phyloP scores from a whole-genome alignment of 345 rosid genomes.

The Bruguiera sexangula region DNA sequence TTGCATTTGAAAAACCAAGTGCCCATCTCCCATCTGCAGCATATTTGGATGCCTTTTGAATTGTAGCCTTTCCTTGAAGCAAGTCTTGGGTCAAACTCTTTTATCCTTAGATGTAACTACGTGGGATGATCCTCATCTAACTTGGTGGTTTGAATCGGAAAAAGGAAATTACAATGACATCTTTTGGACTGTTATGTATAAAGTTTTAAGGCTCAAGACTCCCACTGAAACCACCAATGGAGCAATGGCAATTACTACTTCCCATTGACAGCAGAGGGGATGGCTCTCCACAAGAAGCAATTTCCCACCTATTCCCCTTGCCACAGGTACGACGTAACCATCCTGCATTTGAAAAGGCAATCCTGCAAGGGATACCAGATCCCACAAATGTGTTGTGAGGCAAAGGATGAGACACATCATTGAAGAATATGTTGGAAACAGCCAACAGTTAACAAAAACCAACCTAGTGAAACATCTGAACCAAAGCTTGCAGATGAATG shows the following conservation, averaged over 20 bases:
- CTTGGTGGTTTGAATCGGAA: constrained; percentile 39
- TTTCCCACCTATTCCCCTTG: constrained; percentile 49
- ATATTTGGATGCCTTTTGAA: constrained; percentile 25
- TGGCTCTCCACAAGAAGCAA: constrained; percentile 66
- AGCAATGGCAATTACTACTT: constrained; percentile 57
- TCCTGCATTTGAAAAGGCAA: constrained; percentile 60
- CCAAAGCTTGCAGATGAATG: constrained; percentile 58
- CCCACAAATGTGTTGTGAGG: constrained; percentile 32
- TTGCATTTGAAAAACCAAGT: constrained; percentile 47
- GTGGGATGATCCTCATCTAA: constrained; percentile 52
- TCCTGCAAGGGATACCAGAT: constrained; percentile 53
- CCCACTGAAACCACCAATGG: constrained; percentile 54
- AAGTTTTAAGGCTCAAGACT: constrained; percentile 20
- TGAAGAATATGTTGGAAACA: constrained; percentile 1
- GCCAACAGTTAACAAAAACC: constrained; percentile 9
- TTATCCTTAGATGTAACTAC: constrained; percentile 55
- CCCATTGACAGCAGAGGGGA: constrained; percentile 55
- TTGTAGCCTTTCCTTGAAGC: constrained; percentile 24
- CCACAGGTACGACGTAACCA: constrained; percentile 42
- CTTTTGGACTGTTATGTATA: background rate
- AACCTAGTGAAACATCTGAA: constrained; percentile 58
- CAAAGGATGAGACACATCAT: constrained; percentile 8
- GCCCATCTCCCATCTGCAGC: constrained; percentile 55
- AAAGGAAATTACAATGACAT: background rate
- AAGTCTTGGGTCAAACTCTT: constrained; percentile 50